Conservation (phyloP, 352 stramenopile genomes). For the Globisporangium orthogonon region DNA sequence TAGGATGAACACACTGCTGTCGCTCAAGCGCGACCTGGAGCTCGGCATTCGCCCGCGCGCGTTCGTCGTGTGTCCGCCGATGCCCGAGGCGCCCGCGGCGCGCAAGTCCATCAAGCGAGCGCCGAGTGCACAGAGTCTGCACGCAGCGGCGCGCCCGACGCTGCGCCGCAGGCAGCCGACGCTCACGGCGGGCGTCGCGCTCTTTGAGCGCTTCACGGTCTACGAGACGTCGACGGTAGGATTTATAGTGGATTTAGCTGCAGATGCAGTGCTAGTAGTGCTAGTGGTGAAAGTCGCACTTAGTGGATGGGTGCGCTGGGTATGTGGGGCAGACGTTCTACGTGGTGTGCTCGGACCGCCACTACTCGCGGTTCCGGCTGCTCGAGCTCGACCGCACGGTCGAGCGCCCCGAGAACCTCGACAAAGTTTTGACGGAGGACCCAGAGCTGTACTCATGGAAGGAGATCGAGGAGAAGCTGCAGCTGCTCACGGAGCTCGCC, state of each 20-base stretch:
- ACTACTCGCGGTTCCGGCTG: conserved; percentile 77
- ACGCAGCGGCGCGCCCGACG: conserved; percentile 19
- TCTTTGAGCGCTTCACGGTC: conserved; percentile 82
- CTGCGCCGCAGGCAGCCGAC: conserved; percentile 60
- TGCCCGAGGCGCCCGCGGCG: conserved; percentile 19
- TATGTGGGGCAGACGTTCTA: conserved; percentile 34
- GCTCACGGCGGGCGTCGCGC: conserved; percentile 47
- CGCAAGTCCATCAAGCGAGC: conserved; percentile 16
- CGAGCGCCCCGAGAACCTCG: conserved; percentile 44
- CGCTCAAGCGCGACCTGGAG: conserved; percentile 72
- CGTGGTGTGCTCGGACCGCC: conserved; percentile 80
- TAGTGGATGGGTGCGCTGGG: background rate
- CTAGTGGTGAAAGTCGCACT: background rate
- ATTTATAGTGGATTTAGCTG: too few relatives aligned
- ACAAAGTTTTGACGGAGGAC: conserved; percentile 63
- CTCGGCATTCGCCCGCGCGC: conserved; percentile 49
- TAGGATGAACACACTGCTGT: conserved; percentile 77
- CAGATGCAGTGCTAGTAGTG: too few relatives aligned
- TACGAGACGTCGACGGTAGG: conserved; percentile 60
- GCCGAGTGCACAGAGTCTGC: conserved; percentile 12
- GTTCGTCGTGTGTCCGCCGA: conserved; percentile 56
- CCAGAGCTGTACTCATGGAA: conserved; percentile 64
- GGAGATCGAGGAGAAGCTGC: conserved; percentile 73
- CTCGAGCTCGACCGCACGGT: conserved; percentile 66
- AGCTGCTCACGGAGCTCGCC: conserved; percentile 49